Conservation (phyloP, 1,139 yeast species). For the Zygosaccharomyces pseudobailii region DNA sequence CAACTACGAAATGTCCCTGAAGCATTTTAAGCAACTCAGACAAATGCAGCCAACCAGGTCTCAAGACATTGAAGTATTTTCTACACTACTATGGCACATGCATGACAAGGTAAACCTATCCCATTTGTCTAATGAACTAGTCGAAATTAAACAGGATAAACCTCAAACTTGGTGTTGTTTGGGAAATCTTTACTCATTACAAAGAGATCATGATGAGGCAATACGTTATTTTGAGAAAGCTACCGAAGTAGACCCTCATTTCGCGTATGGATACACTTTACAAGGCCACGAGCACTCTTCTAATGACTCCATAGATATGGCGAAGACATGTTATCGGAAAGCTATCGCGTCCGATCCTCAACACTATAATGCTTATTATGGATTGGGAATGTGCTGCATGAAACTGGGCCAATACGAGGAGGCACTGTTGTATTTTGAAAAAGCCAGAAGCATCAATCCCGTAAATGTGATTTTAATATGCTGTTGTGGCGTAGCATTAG, state of each 20-base stretch:
- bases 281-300: conserved; percentile 92
- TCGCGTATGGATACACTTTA: conserved; percentile 85
- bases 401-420: conserved; percentile 78
- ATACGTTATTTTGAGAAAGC: conserved; percentile 83
- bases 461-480: conserved; percentile 85
- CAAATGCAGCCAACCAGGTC: conserved; percentile 71
- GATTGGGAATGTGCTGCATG: conserved; percentile 91
- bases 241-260: conserved; percentile 59
- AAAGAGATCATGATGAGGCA: conserved; percentile 86
- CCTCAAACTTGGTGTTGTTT: conserved; percentile 91
- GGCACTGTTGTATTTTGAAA: conserved; percentile 83
- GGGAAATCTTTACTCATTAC: conserved; percentile 83
- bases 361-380: conserved; percentile 93
- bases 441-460: conserved; percentile 86
- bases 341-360: conserved; percentile 74
- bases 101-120: conserved; percentile 79
- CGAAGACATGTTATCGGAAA: conserved; percentile 74
- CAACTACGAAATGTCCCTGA: conserved; percentile 72
- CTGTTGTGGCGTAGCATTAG: conserved; percentile 92
- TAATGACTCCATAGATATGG: conserved; percentile 87
- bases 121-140: conserved; percentile 73
- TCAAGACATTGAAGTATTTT: conserved; percentile 86
- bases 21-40: conserved; percentile 59
- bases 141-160: conserved; percentile 57
- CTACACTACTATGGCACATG: conserved; percentile 90